Evolutionary conservation across 352 stramenopile species (phyloP).

Genomic region (Phytophthora parvispora): DNA sequence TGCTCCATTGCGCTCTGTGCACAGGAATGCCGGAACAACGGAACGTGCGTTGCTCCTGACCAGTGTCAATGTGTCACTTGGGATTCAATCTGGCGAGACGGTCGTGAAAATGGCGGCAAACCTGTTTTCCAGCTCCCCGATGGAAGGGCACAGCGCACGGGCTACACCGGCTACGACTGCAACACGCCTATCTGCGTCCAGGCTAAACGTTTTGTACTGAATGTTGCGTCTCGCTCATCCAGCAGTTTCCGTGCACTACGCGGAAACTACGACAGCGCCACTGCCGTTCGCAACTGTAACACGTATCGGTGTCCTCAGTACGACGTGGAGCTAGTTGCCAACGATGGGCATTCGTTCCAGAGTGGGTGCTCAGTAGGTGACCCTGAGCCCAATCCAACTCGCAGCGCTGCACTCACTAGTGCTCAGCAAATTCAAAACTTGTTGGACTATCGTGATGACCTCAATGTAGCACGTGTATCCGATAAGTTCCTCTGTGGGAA

Average conservation of each 20-base stretch:
- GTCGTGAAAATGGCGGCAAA: constrained; percentile 86
- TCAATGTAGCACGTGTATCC: constrained; percentile 71
- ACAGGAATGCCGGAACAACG: constrained; percentile 93
- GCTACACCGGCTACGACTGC: constrained; percentile 98
- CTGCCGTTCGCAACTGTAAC: constrained; percentile 39
- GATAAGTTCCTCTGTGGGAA: constrained; percentile 89
- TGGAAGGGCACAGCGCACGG: constrained; percentile 91
- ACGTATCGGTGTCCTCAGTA: constrained; percentile 87
- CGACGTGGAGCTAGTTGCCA: constrained; percentile 91
- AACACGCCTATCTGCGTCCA: constrained; percentile 97
- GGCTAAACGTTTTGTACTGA: constrained; percentile 92
- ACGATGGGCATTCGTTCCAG: constrained; percentile 95
- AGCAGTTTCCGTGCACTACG: constrained; percentile 61
- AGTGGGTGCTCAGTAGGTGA: constrained; percentile 91
- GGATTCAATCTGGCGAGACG: constrained; percentile 92
- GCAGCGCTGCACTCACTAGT: constrained; percentile 31
- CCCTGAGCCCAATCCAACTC: constrained; percentile 60
- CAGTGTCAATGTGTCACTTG: constrained; percentile 92
- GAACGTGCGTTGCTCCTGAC: constrained; percentile 80
- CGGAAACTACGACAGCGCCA: constrained; percentile 62
- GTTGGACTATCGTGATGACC: constrained; percentile 57
- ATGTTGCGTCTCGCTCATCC: constrained; percentile 55
- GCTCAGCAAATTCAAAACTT: constrained; percentile 60
- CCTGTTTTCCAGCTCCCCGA: constrained; percentile 94
- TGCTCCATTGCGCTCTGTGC: constrained; percentile 93